These are phyloP conservation scores for Taiozyma sp. DNA, from an alignment of 1,139 yeast genomes.

Conservation along the genomic window DNA sequence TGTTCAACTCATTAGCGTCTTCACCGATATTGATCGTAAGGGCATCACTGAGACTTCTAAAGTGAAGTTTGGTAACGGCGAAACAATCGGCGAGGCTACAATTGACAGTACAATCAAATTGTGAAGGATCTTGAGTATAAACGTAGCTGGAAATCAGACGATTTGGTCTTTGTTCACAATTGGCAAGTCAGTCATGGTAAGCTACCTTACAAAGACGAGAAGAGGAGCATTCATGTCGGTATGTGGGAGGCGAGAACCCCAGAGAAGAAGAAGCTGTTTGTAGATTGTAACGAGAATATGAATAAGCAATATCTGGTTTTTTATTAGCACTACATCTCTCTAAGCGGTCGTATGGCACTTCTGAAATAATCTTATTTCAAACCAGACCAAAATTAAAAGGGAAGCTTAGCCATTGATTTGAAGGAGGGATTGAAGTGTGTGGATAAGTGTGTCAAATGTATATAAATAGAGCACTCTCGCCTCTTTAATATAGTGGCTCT, in stretches of 20 bases:
- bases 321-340: neutral
- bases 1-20: slow-evolving; percentile 28
- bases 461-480: neutral
- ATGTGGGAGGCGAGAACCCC: slow-evolving; percentile 20
- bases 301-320: neutral
- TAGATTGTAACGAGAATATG: neutral
- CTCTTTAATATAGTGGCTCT: neutral
- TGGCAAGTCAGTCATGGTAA: slow-evolving; percentile 31
- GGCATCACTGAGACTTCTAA: slow-evolving; percentile 11
- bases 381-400: neutral
- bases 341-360: neutral
- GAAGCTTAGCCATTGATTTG: neutral
- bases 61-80: slow-evolving; percentile 24
- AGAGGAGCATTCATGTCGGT: slow-evolving; percentile 21
- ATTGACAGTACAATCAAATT: slow-evolving; percentile 22
- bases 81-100: slow-evolving; percentile 18
- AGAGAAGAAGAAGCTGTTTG: neutral
- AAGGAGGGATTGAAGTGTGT: neutral
- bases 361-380: neutral
- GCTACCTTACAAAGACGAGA: slow-evolving; percentile 22
- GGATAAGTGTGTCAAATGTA: neutral
- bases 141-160: slow-evolving; percentile 30
- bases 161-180: slow-evolving; percentile 30
- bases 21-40: slow-evolving; percentile 3
- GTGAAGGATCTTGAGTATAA: slow-evolving; percentile 19